A percentile compares a stretch with the other conserved stretches of the same genome.
Conservation (phyloP, 140 eudicot genomes). For the Erigeron philadelphicus region DNA sequence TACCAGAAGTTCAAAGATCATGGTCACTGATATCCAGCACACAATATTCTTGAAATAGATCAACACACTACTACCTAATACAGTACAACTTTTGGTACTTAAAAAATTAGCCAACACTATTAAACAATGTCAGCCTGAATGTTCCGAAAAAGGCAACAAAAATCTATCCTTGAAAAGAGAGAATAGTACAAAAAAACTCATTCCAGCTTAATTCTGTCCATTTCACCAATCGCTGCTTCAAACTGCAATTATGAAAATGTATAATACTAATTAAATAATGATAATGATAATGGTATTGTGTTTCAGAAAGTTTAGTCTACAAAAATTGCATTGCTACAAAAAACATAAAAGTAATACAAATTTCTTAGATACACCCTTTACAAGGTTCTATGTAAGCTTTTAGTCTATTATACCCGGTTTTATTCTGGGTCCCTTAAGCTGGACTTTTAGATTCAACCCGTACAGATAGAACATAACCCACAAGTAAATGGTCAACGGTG, state of each 20-base stretch:
- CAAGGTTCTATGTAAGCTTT: too few relatives aligned
- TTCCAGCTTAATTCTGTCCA: constrained; percentile 84
- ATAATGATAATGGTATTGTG: not conserved
- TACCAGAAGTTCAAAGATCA: not conserved
- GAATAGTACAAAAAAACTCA: constrained; percentile 24
- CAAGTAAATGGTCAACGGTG: not conserved
- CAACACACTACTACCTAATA: not conserved
- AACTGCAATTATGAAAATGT: constrained; percentile 43
- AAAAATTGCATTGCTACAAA: too few relatives aligned
- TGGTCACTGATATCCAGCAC: not conserved
- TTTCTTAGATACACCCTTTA: too few relatives aligned
- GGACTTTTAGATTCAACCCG: too few relatives aligned
- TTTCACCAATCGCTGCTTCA: constrained; percentile 65
- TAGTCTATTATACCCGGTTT: too few relatives aligned
- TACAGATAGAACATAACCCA: too few relatives aligned
- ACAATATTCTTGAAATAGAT: not conserved
- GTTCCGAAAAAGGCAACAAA: not conserved
- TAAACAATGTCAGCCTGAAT: not conserved
- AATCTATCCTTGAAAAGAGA: not conserved
- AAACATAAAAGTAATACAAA: too few relatives aligned
- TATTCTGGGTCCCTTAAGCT: too few relatives aligned
- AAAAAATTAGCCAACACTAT: not conserved
- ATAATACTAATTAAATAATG: not conserved
- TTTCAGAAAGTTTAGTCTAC: not conserved
- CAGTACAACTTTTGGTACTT: not conserved